phyloP scores from a whole-genome alignment of 345 rosid species.

The Brassica rapa region DNA sequence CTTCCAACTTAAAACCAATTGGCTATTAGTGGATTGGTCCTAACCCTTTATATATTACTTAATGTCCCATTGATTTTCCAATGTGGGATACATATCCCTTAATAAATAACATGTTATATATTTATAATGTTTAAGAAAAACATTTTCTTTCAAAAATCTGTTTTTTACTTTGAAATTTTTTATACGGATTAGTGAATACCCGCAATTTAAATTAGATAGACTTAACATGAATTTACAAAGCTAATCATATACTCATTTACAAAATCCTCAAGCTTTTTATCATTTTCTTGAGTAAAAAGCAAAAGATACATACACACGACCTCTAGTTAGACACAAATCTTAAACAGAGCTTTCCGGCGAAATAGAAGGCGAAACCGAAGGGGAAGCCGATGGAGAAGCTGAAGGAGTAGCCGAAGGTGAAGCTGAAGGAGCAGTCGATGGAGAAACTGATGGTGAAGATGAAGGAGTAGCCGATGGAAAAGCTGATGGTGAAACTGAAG shows the following conservation, averaged over 20 bases:
- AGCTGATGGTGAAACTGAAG: not conserved
- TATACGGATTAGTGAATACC: no score
- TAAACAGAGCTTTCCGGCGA: conserved; percentile 12
- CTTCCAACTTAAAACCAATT: no score
- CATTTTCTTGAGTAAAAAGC: not conserved
- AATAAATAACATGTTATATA: no score
- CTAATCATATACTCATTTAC: conserved; percentile 13
- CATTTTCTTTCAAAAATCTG: no score
- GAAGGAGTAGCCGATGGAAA: not conserved
- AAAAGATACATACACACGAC: not conserved
- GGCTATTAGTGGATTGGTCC: no score
- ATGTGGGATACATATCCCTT: no score
- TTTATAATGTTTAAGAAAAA: no score
- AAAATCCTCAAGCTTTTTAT: conserved; percentile 2
- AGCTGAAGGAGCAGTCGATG: not conserved
- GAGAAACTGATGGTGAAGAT: not conserved
- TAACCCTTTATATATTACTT: no score
- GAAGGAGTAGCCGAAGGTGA: not conserved
- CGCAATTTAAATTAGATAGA: not conserved
- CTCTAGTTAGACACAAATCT: conserved; percentile 8
- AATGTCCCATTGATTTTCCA: no score
- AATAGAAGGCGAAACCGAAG: not conserved
- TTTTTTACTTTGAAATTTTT: no score
- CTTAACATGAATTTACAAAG: conserved; percentile 6
- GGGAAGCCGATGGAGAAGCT: not conserved